These are phyloP conservation scores for Przewalskia tangutica DNA, from an alignment of 257 asterid species.

Conservation along the genomic window DNA sequence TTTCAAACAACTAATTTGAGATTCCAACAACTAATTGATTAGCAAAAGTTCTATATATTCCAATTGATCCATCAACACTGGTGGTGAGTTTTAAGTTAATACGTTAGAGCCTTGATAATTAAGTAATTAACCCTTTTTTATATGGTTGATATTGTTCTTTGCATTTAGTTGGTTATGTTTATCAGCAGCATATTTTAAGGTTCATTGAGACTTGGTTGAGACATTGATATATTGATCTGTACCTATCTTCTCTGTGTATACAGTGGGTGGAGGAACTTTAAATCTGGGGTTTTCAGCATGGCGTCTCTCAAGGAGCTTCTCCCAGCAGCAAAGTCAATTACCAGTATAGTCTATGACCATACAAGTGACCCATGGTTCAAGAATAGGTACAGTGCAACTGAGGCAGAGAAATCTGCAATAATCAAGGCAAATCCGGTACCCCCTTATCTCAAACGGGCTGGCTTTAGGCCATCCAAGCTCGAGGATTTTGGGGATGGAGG, in stretches of 20 bases:
- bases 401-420: constrained; percentile 41
- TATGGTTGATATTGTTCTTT: not conserved
- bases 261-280: not conserved
- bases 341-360: constrained; percentile 28
- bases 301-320: constrained; percentile 36
- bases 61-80: not conserved
- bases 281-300: constrained; percentile 14
- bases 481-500: constrained; percentile 94
- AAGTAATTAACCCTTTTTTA: not conserved
- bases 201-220: not conserved
- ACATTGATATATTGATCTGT: not conserved
- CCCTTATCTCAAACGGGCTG: constrained; percentile 62
- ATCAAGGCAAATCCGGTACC: constrained; percentile 60
- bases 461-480: constrained; percentile 70
- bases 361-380: constrained; percentile 45
- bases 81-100: not conserved
- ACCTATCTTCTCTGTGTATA: not conserved
- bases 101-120: not conserved
- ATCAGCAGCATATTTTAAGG: not conserved
- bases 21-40: not conserved
- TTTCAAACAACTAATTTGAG: not conserved
- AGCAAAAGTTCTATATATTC: not conserved
- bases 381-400: constrained; percentile 44
- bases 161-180: not conserved
- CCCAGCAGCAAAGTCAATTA: constrained; percentile 26